Evolutionary conservation across 768 basidiomycete genomes (phyloP), one percentile per base, ranked within the genome.

Genomic region (Panellus pusillus): DNA sequence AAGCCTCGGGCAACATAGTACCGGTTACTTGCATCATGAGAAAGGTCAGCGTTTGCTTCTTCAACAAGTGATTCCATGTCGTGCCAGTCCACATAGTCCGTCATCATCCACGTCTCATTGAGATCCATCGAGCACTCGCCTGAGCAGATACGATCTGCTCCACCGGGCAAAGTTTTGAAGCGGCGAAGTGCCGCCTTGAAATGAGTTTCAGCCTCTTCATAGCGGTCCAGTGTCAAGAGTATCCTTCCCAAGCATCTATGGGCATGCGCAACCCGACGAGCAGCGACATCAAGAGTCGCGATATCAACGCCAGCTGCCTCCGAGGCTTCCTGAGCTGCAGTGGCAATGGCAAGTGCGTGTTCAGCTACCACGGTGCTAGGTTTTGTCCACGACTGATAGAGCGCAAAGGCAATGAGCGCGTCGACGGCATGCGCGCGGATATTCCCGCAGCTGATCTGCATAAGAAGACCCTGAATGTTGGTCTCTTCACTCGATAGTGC

Each of bases 401-500:
- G 7, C 2, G 32, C 32, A 14, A 35, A 35, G 14, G 32, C 32
- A 14, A 35, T 35, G 32, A 35, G 32, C 3, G 32, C 32, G 8
- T 35, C 32, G 8, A 35, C 14, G 7, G 32, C 32, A 14, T 35
- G 11, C 2, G 32, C 32, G 3, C 32, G 11, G 9, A 35, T 9
- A 35, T 9, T 35, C 14, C 8, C 3, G 32, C 18, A 4, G 15
- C 31, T 18, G 3, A 17, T 17, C 27, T 47, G 47, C 45, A 65
- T 53, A 28, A 66, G 54, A 2, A 66, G 50, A 19, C 28, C 29
- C n/a, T 52, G 51, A 29, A 52, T 45, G 28, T 52, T 52, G 0
- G 28, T 46, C 37, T 45, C 44, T 17, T 52, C 51, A 12, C 19
- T 32, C 19, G 27, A 37, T 19, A 52, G 17, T 3, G 51, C 36